phyloP scores from a whole-genome alignment of 176 grass and related monocot genomes.

The Bonia amplexicaulis region DNA sequence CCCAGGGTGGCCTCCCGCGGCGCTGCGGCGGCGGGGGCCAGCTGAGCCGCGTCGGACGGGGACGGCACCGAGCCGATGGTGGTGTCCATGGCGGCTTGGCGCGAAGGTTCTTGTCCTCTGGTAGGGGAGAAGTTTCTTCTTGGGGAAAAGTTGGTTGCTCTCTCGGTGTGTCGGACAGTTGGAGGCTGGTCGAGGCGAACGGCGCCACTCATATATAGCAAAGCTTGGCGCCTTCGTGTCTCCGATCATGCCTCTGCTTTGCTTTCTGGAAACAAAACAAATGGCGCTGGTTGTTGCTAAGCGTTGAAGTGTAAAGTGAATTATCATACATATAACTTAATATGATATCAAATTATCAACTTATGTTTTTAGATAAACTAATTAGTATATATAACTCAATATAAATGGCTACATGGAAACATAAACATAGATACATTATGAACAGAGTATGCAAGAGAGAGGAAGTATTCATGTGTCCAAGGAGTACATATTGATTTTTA shows the following conservation, averaged over 20 bases:
- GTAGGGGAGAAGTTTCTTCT: not conserved
- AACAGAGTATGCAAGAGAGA: no score
- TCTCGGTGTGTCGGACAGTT: not conserved
- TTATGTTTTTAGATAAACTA: no score
- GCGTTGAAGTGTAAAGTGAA: no score
- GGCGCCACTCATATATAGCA: not conserved
- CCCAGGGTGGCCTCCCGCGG: slow-evolving; percentile 38
- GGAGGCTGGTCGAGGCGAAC: not conserved
- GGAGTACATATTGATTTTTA: no score
- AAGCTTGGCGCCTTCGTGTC: not conserved
- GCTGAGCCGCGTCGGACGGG: not conserved
- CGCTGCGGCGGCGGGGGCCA: rapidly evolving
- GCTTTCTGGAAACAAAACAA: not conserved
- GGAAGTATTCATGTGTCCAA: no score
- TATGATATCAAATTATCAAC: no score
- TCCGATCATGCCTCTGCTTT: not conserved
- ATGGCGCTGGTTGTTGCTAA: not conserved
- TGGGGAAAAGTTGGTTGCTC: not conserved
- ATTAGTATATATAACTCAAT: no score
- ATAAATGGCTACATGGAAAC: no score
- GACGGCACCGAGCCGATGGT: slow-evolving; percentile 18
- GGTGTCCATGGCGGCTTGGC: slow-evolving; percentile 19
- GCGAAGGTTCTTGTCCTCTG: not conserved
- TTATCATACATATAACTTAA: no score
- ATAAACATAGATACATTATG: no score